Conservation (phyloP, 2,329 filamentous ascomycete species). For the Epicoccum sorghinum region DNA sequence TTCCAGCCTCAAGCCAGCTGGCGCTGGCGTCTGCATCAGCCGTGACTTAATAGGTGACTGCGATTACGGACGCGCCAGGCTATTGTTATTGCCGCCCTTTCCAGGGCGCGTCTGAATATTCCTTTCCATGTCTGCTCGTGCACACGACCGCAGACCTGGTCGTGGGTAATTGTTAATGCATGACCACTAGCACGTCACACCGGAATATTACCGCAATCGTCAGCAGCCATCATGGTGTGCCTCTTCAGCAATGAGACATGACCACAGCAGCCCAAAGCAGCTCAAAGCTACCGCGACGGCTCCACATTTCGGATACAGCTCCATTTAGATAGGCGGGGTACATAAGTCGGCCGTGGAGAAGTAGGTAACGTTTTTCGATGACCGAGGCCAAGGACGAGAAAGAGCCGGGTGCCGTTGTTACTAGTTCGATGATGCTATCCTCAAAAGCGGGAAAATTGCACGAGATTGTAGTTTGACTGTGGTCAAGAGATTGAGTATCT, state of each 20-base stretch:
- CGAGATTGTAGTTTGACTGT: neutral
- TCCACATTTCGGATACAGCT: constrained; percentile 9
- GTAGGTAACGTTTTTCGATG: constrained; percentile 7
- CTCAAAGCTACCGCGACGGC: neutral
- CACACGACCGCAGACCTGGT: constrained; percentile 10
- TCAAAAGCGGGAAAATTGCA: neutral
- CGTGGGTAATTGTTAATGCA: constrained; percentile 1
- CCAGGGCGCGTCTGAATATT: neutral
- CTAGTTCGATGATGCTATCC: constrained; percentile 7
- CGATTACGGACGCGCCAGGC: constrained; percentile 10
- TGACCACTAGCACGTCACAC: constrained; percentile 1
- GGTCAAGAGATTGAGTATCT: neutral
- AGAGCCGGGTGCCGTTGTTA: constrained; percentile 25
- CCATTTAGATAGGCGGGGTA: constrained; percentile 23
- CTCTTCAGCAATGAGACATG: neutral
- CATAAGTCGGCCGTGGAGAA: constrained; percentile 30
- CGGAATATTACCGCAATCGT: neutral
- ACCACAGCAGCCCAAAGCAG: neutral
- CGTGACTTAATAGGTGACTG: constrained; percentile 1
- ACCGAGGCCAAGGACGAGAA: constrained; percentile 37
- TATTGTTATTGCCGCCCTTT: constrained; percentile 1
- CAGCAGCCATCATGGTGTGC: neutral
- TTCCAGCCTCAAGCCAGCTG: constrained; percentile 29
- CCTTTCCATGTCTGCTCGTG: neutral
- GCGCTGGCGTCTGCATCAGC: constrained; percentile 15